Evolutionary conservation across 1,284 basidiomycete genomes (phyloP), one percentile per base, ranked within the genome.

Genomic region (Naganishia liquefaciens): DNA sequence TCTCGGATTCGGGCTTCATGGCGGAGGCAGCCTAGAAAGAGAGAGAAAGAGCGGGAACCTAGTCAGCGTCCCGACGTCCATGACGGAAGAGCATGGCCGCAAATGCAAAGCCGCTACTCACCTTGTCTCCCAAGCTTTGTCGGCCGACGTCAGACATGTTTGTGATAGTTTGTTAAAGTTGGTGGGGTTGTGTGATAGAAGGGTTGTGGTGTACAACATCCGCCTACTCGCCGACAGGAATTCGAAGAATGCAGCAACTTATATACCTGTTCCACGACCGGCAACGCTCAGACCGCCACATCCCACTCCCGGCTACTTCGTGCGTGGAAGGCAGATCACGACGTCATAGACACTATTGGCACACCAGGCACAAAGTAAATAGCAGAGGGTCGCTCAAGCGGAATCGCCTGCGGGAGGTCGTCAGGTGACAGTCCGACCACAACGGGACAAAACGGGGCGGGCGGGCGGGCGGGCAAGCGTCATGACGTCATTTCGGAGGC

Each of bases 81-180:
- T n/a, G n/a, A n/a, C n/a, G n/a, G 33, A 7, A 37, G 33, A 37
- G 33, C 33, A 37, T 9, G 13, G 13, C 10, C 10, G 13, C 33
- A 37, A 10, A 7, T 37, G 33, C 33, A 13, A 13, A 37, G 9
- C n/a, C n/a, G n/a, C 7, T 7, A 25, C 54, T 44, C 15, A 58
- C 55, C 30, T 47, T 58, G 71, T 73, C 71, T 61, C 70, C 68
- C 64, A 73, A 63, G 62, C 70, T 71, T 70, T 75, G 70, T 63
- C 73, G 69, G 39, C 68, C 70, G 57, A 68, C 69, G 73, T 74
- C 73, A 68, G 63, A 62, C 42, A 62, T 44, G 47, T 46, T 50
- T 46, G 33, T 57, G 47, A 46, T 50, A 27, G n/a, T 50, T 33
- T 60, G 46, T 50, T 37, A 50, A 37, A 40, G 17, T n/a, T 60